phyloP scores from a whole-genome alignment of 345 rosid species.

The Balakata baccata region DNA sequence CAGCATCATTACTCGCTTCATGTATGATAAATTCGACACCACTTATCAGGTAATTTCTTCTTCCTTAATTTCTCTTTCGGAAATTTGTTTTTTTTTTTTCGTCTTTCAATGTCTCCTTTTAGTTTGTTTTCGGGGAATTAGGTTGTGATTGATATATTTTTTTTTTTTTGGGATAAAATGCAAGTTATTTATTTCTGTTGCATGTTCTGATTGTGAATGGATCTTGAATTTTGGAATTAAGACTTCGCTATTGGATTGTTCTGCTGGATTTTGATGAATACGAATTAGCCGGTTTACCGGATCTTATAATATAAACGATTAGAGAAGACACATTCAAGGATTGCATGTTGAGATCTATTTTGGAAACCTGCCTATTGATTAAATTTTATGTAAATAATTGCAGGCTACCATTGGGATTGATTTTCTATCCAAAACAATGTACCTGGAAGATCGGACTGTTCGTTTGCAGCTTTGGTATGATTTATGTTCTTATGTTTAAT shows the following conservation, averaged over 20 bases:
- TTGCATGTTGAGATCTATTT: not conserved
- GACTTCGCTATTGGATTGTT: not conserved
- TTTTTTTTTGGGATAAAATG: not conserved
- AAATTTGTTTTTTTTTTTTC: not conserved
- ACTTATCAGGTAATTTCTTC: slow-evolving; percentile 25
- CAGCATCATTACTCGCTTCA: slow-evolving; percentile 40
- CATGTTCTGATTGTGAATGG: not conserved
- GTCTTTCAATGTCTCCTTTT: not conserved
- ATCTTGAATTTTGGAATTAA: not conserved
- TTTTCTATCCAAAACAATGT: slow-evolving; percentile 90
- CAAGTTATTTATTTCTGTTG: not conserved
- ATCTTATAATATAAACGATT: not conserved
- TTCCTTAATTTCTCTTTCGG: not conserved
- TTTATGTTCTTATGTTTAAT: not conserved
- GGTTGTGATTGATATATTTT: not conserved
- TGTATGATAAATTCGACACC: slow-evolving; percentile 39
- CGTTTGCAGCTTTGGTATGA: slow-evolving; percentile 86
- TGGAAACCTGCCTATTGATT: not conserved
- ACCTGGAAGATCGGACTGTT: slow-evolving; percentile 87
- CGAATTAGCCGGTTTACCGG: not conserved
- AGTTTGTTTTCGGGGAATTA: not conserved
- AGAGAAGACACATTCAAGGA: not conserved
- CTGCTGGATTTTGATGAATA: not conserved
- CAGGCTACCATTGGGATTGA: slow-evolving; percentile 96
- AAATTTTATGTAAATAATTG: not conserved